Evolutionary conservation across 805 yeast genomes (phyloP).

Genomic region (Kregervanrija fluxuum): DNA sequence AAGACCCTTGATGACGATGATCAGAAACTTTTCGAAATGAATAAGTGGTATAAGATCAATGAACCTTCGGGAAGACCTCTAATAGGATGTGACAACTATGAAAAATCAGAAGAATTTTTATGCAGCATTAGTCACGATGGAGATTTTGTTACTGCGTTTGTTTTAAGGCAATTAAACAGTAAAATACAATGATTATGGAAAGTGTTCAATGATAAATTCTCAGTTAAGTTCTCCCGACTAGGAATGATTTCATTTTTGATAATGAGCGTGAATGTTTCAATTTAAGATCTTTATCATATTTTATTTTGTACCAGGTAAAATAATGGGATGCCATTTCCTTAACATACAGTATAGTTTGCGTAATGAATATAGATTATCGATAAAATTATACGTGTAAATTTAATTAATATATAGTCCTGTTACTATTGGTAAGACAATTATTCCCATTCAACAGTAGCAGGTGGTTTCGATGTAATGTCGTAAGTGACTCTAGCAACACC

Average conservation of each 20-base stretch:
- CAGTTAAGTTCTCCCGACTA: too few relatives aligned
- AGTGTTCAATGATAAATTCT: too few relatives aligned
- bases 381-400: too few relatives aligned
- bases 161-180: constrained; percentile 22
- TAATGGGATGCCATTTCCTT: too few relatives aligned
- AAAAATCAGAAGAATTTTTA: constrained; percentile 38
- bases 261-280: too few relatives aligned
- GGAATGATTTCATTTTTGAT: too few relatives aligned
- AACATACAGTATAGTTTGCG: too few relatives aligned
- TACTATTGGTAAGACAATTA: constrained; percentile 28
- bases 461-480: constrained; percentile 98
- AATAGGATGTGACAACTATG: constrained; percentile 28
- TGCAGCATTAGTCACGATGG: constrained; percentile 61
- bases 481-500: constrained; percentile 99
- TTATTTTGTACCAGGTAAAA: too few relatives aligned
- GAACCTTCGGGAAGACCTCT: constrained; percentile 35
- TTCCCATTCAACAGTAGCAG: constrained; percentile 99
- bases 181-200: background rate
- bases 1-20: constrained; percentile 45
- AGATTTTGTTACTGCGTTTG: constrained; percentile 49
- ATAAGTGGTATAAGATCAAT: constrained; percentile 48
- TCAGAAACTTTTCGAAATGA: constrained; percentile 49
- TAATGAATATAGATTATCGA: too few relatives aligned
- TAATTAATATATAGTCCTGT: too few relatives aligned
- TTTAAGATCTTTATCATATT: too few relatives aligned